Conservation (phyloP, 2,329 filamentous ascomycete genomes). For the Xenoacremonium recifei region DNA sequence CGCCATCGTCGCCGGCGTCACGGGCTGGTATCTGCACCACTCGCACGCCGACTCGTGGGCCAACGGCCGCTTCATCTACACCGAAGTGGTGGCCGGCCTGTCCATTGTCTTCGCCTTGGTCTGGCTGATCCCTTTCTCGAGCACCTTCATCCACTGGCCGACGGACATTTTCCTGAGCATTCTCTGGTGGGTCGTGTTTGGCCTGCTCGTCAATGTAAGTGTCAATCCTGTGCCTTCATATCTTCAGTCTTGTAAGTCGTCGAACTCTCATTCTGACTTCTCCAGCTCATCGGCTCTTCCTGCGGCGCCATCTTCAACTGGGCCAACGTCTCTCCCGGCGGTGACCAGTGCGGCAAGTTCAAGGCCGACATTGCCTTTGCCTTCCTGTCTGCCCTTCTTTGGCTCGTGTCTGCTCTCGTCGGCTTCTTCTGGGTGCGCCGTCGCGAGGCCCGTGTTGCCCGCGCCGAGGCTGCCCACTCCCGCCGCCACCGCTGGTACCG, state of each 20-base stretch:
- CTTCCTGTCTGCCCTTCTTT: constrained; percentile 69
- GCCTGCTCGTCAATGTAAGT: constrained; percentile 61
- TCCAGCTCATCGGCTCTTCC: constrained; percentile 40
- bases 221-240: no score
- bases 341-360: constrained; percentile 62
- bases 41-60: constrained; percentile 50
- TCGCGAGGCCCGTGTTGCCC: constrained; percentile 33
- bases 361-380: constrained; percentile 70
- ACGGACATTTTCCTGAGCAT: constrained; percentile 67
- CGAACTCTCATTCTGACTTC: no score
- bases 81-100: constrained; percentile 67
- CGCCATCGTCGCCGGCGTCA: constrained; percentile 69
- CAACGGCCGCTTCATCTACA: constrained; percentile 69
- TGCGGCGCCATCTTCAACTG: constrained; percentile 62
- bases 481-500: constrained; percentile 40
- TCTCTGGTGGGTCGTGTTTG: constrained; percentile 70
- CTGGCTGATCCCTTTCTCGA: constrained; percentile 70
- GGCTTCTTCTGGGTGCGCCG: constrained; percentile 54
- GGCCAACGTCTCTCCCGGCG: constrained; percentile 48
- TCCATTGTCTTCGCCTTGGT: constrained; percentile 68
- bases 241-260: no score
- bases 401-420: constrained; percentile 63
- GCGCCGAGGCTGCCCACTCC: constrained; percentile 26
- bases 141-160: constrained; percentile 68
- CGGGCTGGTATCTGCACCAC: constrained; percentile 62